Evolutionary conservation across 2,329 filamentous ascomycete genomes (phyloP).

Genomic region (Penicillium sp.): DNA sequence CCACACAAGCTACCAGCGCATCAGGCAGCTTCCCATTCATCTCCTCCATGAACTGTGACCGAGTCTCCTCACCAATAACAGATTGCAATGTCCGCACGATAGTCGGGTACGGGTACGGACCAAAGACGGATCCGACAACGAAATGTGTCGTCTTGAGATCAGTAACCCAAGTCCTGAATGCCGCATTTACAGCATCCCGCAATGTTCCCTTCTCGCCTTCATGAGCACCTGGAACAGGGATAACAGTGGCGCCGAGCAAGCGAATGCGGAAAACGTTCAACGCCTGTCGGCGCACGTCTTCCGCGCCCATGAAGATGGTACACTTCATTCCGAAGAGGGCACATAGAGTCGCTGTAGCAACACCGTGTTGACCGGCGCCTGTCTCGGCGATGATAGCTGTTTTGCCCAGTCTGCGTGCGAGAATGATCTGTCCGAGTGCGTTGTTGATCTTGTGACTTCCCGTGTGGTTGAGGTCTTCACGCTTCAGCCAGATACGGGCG

Average conservation of each 20-base stretch:
- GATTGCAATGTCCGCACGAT: conserved; percentile 91
- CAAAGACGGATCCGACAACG: conserved; percentile 92
- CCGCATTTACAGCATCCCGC: conserved; percentile 87
- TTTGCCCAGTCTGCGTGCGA: conserved; percentile 87
- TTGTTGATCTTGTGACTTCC: conserved; percentile 99
- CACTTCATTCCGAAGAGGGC: conserved; percentile 97
- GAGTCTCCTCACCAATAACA: conserved; percentile 83
- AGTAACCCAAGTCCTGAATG: conserved; percentile 85
- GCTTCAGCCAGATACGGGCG: conserved; percentile 94
- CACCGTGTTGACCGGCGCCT: conserved; percentile 92
- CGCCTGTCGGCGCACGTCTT: conserved; percentile 89
- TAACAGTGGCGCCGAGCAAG: conserved; percentile 82
- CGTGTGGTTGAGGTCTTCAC: conserved; percentile 94
- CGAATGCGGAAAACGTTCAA: conserved; percentile 97
- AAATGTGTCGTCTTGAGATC: conserved; percentile 91
- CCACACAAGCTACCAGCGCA: conserved; percentile 93
- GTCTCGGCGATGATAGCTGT: conserved; percentile 96
- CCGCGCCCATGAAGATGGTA: conserved; percentile 95
- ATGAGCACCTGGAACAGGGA: conserved; percentile 63
- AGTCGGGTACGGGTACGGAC: conserved; percentile 88
- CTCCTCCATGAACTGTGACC: conserved; percentile 68
- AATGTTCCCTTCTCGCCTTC: conserved; percentile 54
- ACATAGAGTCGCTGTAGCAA: conserved; percentile 92
- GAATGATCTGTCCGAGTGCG: conserved; percentile 83
- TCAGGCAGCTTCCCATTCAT: conserved; percentile 78